Conservation (phyloP, 192 early-diverging fungal species). For the Gryganskiella cystojenkinii region DNA sequence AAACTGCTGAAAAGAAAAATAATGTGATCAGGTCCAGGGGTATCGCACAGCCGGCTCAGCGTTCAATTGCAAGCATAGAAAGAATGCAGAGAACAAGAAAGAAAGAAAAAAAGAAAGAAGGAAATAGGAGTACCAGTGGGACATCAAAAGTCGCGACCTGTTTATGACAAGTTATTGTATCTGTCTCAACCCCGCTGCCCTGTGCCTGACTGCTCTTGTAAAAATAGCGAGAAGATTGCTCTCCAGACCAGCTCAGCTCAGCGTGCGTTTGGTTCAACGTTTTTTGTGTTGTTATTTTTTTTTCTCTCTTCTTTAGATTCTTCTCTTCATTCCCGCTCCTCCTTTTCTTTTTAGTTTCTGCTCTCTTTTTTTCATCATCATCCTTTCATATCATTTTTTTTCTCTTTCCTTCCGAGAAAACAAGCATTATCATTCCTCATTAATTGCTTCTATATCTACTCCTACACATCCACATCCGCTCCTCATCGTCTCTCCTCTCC, state of each 20-base stretch:
- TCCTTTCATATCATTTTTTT: neutral
- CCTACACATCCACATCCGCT: neutral
- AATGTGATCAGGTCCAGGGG: too few species aligned
- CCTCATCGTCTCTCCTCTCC: neutral
- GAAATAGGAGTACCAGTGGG: too few species aligned
- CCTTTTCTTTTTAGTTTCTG: neutral
- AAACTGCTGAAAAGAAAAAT: too few species aligned
- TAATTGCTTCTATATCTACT: neutral
- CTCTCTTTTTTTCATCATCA: neutral
- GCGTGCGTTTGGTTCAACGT: neutral
- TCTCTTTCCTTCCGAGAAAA: neutral
- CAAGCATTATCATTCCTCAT: neutral
- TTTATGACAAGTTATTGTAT: too few species aligned
- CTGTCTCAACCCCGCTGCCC: too few species aligned
- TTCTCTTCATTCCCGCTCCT: neutral
- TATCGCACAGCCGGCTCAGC: too few species aligned
- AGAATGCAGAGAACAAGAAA: too few species aligned
- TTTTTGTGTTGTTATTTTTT: neutral
- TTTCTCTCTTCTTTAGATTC: constrained; percentile 2
- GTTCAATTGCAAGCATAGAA: too few species aligned
- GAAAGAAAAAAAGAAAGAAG: too few species aligned
- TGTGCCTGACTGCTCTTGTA: too few species aligned
- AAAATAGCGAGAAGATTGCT: too few species aligned
- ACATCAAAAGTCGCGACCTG: too few species aligned
- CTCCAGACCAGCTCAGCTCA: constrained; percentile 1